Conservation (phyloP, 225 moss, liverwort and hornwort species). For the Polytrichum commune region DNA sequence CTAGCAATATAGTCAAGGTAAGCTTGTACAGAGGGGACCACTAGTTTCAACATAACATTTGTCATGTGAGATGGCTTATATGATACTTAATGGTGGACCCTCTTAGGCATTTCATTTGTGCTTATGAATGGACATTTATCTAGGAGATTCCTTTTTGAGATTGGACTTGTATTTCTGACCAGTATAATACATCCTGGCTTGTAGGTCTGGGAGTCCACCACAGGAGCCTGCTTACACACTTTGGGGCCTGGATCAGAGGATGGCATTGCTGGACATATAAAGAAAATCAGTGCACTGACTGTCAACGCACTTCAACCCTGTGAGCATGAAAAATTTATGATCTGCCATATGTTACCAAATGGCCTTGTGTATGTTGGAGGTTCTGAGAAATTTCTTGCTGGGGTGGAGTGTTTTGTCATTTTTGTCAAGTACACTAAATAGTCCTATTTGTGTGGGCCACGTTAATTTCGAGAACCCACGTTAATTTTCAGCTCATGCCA, state of each 20-base stretch:
- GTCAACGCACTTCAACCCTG: constrained; percentile 76
- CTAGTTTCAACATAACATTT: background rate
- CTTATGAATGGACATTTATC: background rate
- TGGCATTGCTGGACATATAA: constrained; percentile 61
- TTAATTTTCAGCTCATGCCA: too few relatives aligned
- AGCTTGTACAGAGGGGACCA: background rate
- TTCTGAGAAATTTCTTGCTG: too few relatives aligned
- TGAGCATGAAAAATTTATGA: constrained; percentile 18
- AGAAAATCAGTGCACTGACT: constrained; percentile 81
- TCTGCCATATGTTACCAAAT: too few relatives aligned
- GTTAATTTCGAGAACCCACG: too few relatives aligned
- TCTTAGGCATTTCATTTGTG: background rate
- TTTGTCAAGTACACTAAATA: background rate
- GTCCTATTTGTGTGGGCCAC: too few relatives aligned
- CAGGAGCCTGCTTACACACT: constrained; percentile 67
- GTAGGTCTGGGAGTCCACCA: constrained; percentile 72
- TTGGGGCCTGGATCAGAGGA: constrained; percentile 73
- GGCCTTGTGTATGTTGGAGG: too few relatives aligned
- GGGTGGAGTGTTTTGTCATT: background rate
- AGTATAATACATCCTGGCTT: background rate
- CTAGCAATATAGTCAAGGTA: constrained; percentile 81
- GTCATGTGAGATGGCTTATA: too few relatives aligned
- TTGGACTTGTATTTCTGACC: background rate
- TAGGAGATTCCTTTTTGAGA: background rate
- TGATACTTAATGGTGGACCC: background rate